A percentile compares a stretch with the other conserved stretches of the same genome.
Conservation (phyloP, 148 eudicot genomes). For the Cornus kousa region DNA sequence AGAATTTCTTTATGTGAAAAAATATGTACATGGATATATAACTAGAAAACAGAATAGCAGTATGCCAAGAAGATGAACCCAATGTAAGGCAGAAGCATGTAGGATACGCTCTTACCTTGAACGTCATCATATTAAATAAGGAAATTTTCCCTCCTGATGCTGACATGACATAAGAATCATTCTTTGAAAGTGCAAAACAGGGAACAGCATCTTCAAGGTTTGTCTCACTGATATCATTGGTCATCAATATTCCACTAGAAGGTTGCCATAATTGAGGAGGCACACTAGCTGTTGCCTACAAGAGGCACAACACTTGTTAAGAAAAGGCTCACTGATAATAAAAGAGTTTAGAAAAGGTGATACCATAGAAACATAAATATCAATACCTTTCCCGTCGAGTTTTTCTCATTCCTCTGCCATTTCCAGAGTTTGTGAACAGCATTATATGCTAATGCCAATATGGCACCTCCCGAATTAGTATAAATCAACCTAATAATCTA, state of each 20-base stretch:
- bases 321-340: neutral
- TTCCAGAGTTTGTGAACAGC: slow-evolving; percentile 65
- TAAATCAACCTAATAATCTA: slow-evolving; percentile 52
- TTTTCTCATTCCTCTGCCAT: slow-evolving; percentile 41
- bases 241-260: slow-evolving; percentile 53
- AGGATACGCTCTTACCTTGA: slow-evolving; percentile 35
- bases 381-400: slow-evolving; percentile 40
- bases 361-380: neutral
- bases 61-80: neutral
- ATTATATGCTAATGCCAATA: slow-evolving; percentile 46
- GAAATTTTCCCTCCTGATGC: slow-evolving; percentile 66
- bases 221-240: slow-evolving; percentile 44
- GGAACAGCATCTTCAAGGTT: slow-evolving; percentile 55
- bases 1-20: neutral
- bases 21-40: neutral
- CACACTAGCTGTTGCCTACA: slow-evolving; percentile 40
- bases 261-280: slow-evolving; percentile 63
- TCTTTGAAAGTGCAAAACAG: slow-evolving; percentile 60
- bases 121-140: slow-evolving; percentile 48
- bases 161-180: slow-evolving; percentile 58
- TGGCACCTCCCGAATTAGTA: slow-evolving; percentile 51
- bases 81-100: neutral
- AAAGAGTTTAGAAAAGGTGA: neutral
- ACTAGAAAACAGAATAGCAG: neutral
- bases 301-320: neutral